Evolutionary conservation across 2,329 filamentous ascomycete species (phyloP), one percentile per base, ranked within the genome.

Genomic region (Diaporthe batatas): DNA sequence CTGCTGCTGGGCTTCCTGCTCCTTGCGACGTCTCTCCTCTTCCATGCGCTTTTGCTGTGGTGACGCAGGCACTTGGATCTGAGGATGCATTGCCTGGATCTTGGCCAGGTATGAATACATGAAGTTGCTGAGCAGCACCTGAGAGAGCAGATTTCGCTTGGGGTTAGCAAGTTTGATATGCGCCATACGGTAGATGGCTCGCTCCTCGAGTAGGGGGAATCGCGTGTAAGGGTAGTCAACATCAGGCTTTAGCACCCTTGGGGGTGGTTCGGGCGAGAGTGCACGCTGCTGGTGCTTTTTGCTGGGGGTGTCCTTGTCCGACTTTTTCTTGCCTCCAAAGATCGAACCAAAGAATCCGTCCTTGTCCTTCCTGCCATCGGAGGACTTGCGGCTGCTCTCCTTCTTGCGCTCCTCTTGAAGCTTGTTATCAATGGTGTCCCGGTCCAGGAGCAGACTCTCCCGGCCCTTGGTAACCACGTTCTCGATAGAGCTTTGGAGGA

Each of bases 71-170:
- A 97, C 92, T 78, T 97, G 94, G 84, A 98, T 94, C 79, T 97
- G 94, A 55, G 96, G 96, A 82, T 99, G 96, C 94, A 98, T 98
- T 79, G 97, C 95, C 83, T 99, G 96, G 58, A 99, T 96, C 82
- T 98, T 99, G 75, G 96, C 96, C 76, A 99, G 89, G 81, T 99
- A 99, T 72, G 95, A 96, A 84, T 99, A 99, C 96, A 99, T 99
- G 83, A 99, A 99, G 82, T 99, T 99, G 83, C 95, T 98, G 77
- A 99, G 89, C 73, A 99, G 87, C 29, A 99, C 96, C 82, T 99
- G 96, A 74, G 96, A 98, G 80, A 97, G 93, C 68, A 99, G 85
- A 53, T 96, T 93, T 71, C 96, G 92, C 57, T 96, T 92, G 49
- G 96, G 96, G 80, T 99, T 98, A n/a, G 96, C 96, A 74, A 99